These are phyloP conservation scores for Craterostigma plantagineum DNA, from an alignment of 257 asterid genomes.

Conservation along the genomic window DNA sequence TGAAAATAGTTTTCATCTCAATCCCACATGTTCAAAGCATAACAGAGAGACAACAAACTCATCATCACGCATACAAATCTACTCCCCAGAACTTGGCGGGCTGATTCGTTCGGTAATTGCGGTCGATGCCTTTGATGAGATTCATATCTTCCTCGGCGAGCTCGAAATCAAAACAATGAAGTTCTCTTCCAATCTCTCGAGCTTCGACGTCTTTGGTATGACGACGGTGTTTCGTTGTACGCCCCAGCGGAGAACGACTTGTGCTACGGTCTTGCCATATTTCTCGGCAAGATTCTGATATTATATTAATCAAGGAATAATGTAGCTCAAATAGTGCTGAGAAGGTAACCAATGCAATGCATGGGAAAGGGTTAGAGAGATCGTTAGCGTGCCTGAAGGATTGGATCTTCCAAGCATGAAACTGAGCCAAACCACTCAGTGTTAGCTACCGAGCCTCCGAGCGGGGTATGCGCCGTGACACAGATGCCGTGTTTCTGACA, in stretches of 20 bases:
- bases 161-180: conserved; percentile 23
- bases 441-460: conserved; percentile 60
- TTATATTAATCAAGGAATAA: too few species aligned
- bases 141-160: conserved; percentile 34
- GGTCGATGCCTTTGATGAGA: conserved; percentile 24
- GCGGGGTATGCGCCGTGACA: conserved; percentile 67
- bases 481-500: conserved; percentile 53
- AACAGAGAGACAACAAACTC: too few species aligned
- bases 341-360: too few species aligned
- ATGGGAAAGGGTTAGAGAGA: too few species aligned
- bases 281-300: conserved; percentile 38
- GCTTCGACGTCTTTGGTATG: conserved; percentile 50
- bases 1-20: too few species aligned
- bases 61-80: conserved; percentile 31
- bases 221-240: conserved; percentile 32
- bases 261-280: conserved; percentile 37
- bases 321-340: too few species aligned
- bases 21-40: too few species aligned
- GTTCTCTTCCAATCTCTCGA: conserved; percentile 35
- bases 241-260: conserved; percentile 49
- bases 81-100: conserved; percentile 49
- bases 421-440: conserved; percentile 44
- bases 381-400: conserved; percentile 29
- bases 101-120: conserved; percentile 31
- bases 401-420: conserved; percentile 52